phyloP scores from a whole-genome alignment of 2,329 filamentous ascomycete genomes.

The Fusarium metavorans region DNA sequence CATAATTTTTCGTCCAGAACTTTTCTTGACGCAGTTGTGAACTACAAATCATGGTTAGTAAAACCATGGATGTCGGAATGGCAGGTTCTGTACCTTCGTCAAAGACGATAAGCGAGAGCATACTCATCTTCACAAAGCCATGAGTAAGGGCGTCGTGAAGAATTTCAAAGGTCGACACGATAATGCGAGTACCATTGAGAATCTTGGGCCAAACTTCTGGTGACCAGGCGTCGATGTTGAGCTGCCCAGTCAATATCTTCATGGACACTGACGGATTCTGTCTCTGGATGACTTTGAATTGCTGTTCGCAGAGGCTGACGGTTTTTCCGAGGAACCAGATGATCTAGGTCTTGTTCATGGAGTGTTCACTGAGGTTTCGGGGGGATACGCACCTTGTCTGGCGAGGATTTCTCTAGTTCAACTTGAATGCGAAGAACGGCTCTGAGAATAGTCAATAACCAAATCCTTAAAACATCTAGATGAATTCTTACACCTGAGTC shows the following conservation, averaged over 20 bases:
- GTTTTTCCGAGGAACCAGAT: constrained; percentile 83
- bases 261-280: constrained; percentile 72
- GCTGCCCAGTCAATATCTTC: constrained; percentile 74
- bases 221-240: constrained; percentile 80
- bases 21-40: constrained; percentile 77
- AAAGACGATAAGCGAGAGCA: constrained; percentile 78
- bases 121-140: constrained; percentile 75
- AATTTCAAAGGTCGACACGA: constrained; percentile 83
- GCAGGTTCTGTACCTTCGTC: constrained; percentile 75
- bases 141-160: constrained; percentile 80
- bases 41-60: constrained; percentile 59
- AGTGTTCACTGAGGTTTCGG: neutral
- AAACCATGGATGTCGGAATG: neutral
- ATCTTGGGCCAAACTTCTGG: constrained; percentile 75
- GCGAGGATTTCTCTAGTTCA: constrained; percentile 68
- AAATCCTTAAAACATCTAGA: neutral
- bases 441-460: constrained; percentile 53
- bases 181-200: constrained; percentile 73
- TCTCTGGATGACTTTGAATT: constrained; percentile 68
- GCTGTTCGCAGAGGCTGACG: constrained; percentile 75
- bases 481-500: constrained; percentile 74
- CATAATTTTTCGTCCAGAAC: constrained; percentile 80
- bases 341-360: constrained; percentile 54
- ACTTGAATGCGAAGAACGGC: constrained; percentile 75
- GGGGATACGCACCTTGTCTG: constrained; percentile 69